Conservation (phyloP, 2,329 filamentous ascomycete species). For the Amauroascus verrucosus region DNA sequence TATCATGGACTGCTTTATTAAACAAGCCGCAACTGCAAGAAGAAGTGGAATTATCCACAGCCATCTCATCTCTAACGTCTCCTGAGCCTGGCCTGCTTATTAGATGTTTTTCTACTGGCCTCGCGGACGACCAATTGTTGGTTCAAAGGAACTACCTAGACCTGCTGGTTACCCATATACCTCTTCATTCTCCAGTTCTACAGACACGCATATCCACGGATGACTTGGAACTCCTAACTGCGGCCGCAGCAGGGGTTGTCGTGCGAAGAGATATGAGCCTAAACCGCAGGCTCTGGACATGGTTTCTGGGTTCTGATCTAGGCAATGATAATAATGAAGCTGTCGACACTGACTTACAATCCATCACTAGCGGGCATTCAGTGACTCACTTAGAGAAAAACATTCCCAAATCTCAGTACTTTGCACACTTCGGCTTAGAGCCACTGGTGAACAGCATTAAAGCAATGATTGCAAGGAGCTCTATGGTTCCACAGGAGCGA, state of each 20-base stretch:
- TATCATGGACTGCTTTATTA: slow-evolving; percentile 24
- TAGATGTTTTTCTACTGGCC: slow-evolving; percentile 81
- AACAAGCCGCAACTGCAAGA: slow-evolving; percentile 18
- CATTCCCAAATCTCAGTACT: slow-evolving; percentile 63
- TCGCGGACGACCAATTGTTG: slow-evolving; percentile 76
- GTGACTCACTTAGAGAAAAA: slow-evolving; percentile 31
- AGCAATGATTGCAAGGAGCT: slow-evolving; percentile 57
- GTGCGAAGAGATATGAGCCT: slow-evolving; percentile 90
- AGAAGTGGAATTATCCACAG: slow-evolving; percentile 25
- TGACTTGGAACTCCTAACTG: slow-evolving; percentile 72
- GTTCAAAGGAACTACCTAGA: slow-evolving; percentile 93
- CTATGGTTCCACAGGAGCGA: slow-evolving; percentile 52
- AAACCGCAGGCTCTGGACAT: slow-evolving; percentile 88
- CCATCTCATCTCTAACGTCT: slow-evolving; percentile 43
- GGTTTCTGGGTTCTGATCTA: slow-evolving; percentile 78
- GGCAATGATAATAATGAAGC: slow-evolving; percentile 31
- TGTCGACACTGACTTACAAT: slow-evolving; percentile 22
- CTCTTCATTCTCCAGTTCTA: slow-evolving; percentile 70
- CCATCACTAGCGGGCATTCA: slow-evolving; percentile 23
- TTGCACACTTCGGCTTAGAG: slow-evolving; percentile 66
- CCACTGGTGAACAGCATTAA: slow-evolving; percentile 65
- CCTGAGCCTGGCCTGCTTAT: slow-evolving; percentile 87
- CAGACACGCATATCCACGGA: slow-evolving; percentile 60
- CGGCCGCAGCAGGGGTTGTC: slow-evolving; percentile 78
- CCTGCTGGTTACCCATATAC: slow-evolving; percentile 78